Base-by-base conservation (phyloP, 345 rosid species). In the Salix brachista region DNA sequence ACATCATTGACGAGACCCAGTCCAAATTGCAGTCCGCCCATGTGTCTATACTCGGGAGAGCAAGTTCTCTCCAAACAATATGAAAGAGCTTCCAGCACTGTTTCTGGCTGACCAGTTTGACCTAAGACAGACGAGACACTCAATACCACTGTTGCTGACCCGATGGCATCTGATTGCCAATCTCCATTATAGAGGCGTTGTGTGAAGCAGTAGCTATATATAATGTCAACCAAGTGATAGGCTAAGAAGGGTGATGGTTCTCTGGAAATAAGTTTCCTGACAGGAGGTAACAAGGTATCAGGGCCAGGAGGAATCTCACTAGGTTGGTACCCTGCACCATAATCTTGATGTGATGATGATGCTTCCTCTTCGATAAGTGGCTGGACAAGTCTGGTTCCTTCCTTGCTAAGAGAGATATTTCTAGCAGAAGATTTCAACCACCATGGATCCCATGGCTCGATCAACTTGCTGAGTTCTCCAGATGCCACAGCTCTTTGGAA, bases 391-490 rank as follows among this genome's bases (percentile, higher is more conserved):
- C 74, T 87, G 64, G 89, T 84, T 74, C 98, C 99, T 39, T 84
- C 86, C 69, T 75, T 78, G 66, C 97, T 85, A 37, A 91, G 90
- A 68, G 84, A 78, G 70, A 93, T 86, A 69, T 80, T 79, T 78
- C 84, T 78, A 42, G 96, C 96, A 70, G 91, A 87, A 85, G 90
- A 88, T 54, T 78, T 86, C 74, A 91, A 77, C 99, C 99, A 96
- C 98, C 99, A 96, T 56, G 99, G 99, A 37, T 90, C 94, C 99
- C 99, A 93, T 14, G 97, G 96, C 77, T 91, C 81, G 50, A 93
- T 92, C 91, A 92, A 82, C 84, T 83, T 96, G 79, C 99, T 89
- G 78, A 96, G 82, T 84, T 92, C 96, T 26, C 99, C 98, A 66
- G 94, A 93, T 70, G 89, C 95, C 80, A 96, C 72, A 0, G 98